Conservation (phyloP, 2,329 filamentous ascomycete genomes). For the Biscogniauxia marginata region DNA sequence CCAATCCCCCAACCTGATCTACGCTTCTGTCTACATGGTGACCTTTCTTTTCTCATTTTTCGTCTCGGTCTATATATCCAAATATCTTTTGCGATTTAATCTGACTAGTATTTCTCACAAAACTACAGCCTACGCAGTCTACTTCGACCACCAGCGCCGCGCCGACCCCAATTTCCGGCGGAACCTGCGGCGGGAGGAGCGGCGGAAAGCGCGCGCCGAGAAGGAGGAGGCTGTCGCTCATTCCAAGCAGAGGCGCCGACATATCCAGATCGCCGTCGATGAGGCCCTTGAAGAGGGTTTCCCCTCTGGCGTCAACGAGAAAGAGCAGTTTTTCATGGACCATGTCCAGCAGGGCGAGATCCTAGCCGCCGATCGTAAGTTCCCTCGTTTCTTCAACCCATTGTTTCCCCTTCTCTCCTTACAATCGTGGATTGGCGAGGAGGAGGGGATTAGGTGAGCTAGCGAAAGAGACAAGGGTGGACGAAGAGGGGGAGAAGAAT, state of each 20-base stretch:
- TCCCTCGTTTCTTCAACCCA: neutral
- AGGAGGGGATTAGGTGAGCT: too few relatives aligned
- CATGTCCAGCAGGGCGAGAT: constrained; percentile 88
- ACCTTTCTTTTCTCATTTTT: neutral
- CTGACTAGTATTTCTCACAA: constrained; percentile 7
- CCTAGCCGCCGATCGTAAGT: constrained; percentile 77
- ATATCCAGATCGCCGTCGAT: constrained; percentile 73
- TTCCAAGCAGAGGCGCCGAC: constrained; percentile 65
- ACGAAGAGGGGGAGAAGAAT: neutral
- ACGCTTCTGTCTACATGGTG: too few relatives aligned
- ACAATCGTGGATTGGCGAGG: neutral
- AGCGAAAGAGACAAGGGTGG: neutral
- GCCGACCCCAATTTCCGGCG: constrained; percentile 65
- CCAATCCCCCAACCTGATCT: neutral
- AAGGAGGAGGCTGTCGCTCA: constrained; percentile 70
- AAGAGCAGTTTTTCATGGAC: constrained; percentile 94
- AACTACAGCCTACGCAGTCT: constrained; percentile 64
- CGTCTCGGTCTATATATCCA: constrained; percentile 1
- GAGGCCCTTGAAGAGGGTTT: constrained; percentile 89
- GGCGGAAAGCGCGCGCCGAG: constrained; percentile 66
- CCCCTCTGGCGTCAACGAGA: constrained; percentile 85
- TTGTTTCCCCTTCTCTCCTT: neutral
- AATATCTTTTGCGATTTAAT: constrained; percentile 8
- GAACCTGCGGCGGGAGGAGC: constrained; percentile 71
- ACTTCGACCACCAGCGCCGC: constrained; percentile 68